Evolutionary conservation across 139 green algal species (phyloP).

Genomic region (Coelastrella sp.): DNA sequence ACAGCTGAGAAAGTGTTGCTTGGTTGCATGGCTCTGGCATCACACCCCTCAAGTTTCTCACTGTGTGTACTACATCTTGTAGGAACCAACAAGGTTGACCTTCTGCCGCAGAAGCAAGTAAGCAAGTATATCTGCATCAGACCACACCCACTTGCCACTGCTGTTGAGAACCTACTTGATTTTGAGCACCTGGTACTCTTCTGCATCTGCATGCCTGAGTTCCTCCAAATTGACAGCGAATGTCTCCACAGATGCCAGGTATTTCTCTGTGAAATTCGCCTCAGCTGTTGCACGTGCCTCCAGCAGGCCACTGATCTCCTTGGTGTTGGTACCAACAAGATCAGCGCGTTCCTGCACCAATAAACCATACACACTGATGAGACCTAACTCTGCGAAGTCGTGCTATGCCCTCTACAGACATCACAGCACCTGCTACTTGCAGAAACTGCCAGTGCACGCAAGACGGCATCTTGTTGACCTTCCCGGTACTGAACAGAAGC

Average conservation of each 20-base stretch:
- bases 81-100: neutral
- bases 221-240: slow-evolving; percentile 65
- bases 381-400: too few relatives aligned
- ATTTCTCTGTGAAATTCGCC: slow-evolving; percentile 50
- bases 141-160: too few relatives aligned
- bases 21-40: too few relatives aligned
- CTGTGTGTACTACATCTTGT: neutral
- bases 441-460: too few relatives aligned
- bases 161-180: slow-evolving; percentile 61
- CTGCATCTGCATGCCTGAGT: slow-evolving; percentile 72
- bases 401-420: too few relatives aligned
- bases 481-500: too few relatives aligned
- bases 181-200: slow-evolving; percentile 91
- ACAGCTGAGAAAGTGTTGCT: too few relatives aligned
- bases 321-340: slow-evolving; percentile 72
- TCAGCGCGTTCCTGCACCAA: slow-evolving; percentile 68
- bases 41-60: too few relatives aligned
- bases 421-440: too few relatives aligned
- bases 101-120: too few relatives aligned
- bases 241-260: slow-evolving; percentile 61
- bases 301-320: slow-evolving; percentile 64
- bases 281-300: slow-evolving; percentile 53
- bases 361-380: neutral
- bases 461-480: too few relatives aligned
- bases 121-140: too few relatives aligned